phyloP scores from a whole-genome alignment of 2,329 filamentous ascomycete species.

The Daldinia sp. region DNA sequence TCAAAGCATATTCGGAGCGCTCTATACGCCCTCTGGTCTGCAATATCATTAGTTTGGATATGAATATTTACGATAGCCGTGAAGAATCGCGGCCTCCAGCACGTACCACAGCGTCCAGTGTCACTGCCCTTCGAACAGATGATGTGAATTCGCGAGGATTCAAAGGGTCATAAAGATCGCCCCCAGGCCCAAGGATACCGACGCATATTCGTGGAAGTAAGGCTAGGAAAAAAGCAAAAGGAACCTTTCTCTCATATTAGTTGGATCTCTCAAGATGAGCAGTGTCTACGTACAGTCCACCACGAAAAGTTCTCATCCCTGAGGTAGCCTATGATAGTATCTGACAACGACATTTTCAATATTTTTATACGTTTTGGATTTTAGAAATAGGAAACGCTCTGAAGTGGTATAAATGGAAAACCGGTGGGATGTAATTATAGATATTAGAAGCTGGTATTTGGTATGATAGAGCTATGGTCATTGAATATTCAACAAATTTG shows the following conservation, averaged over 20 bases:
- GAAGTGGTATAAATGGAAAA: not conserved
- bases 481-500: not conserved
- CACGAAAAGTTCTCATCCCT: slow-evolving; percentile 8
- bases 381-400: too few species aligned
- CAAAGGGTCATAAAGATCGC: not conserved
- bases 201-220: not conserved
- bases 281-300: not conserved
- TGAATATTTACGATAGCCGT: not conserved
- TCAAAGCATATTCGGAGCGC: slow-evolving; percentile 29
- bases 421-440: not conserved
- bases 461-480: not conserved
- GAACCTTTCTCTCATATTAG: not conserved
- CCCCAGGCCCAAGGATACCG: not conserved
- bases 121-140: not conserved
- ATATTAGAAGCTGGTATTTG: not conserved
- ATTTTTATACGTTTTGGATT: not conserved
- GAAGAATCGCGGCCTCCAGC: not conserved
- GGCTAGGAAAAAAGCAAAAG: slow-evolving; percentile 5
- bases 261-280: not conserved
- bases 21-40: slow-evolving; percentile 9
- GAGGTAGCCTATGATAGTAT: not conserved
- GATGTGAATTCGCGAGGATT: not conserved
- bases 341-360: not conserved
- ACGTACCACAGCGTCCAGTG: not conserved
- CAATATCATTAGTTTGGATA: not conserved